phyloP scores from a whole-genome alignment of 2,329 filamentous ascomycete species.

The Paraconiothyrium sp. region DNA sequence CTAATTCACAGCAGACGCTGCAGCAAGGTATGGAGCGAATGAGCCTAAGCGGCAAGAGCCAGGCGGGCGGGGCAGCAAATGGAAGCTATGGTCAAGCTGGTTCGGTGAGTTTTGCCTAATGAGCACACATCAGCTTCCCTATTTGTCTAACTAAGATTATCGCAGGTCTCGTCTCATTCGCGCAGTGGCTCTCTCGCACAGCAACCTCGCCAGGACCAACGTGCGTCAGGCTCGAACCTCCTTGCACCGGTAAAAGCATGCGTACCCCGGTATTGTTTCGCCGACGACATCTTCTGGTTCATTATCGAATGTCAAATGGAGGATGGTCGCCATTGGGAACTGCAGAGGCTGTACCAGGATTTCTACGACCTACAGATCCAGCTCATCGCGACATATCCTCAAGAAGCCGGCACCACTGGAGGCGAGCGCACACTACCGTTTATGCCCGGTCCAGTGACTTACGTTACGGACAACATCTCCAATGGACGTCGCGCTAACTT shows the following conservation, averaged over 20 bases:
- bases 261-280: slow-evolving; percentile 93
- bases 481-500: slow-evolving; percentile 91
- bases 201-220: slow-evolving; percentile 52
- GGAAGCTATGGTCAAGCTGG: slow-evolving; percentile 38
- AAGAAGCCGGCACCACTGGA: slow-evolving; percentile 88
- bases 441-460: slow-evolving; percentile 97
- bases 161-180: slow-evolving; percentile 39
- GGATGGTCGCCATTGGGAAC: slow-evolving; percentile 89
- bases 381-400: slow-evolving; percentile 87
- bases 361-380: slow-evolving; percentile 99
- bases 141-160: slow-evolving; percentile 22
- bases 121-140: slow-evolving; percentile 11
- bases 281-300: slow-evolving; percentile 99
- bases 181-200: slow-evolving; percentile 49
- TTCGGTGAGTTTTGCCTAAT: slow-evolving; percentile 44
- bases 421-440: slow-evolving; percentile 86
- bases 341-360: slow-evolving; percentile 95
- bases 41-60: slow-evolving; percentile 68
- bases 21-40: slow-evolving; percentile 75
- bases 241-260: slow-evolving; percentile 82
- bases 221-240: slow-evolving; percentile 56
- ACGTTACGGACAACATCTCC: slow-evolving; percentile 97
- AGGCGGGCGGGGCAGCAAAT: slow-evolving; percentile 31
- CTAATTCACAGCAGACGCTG: slow-evolving; percentile 57
- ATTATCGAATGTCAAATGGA: slow-evolving; percentile 92